These are phyloP conservation scores for Irpex lacteus DNA, from an alignment of 1,284 basidiomycete genomes.

Conservation along the genomic window DNA sequence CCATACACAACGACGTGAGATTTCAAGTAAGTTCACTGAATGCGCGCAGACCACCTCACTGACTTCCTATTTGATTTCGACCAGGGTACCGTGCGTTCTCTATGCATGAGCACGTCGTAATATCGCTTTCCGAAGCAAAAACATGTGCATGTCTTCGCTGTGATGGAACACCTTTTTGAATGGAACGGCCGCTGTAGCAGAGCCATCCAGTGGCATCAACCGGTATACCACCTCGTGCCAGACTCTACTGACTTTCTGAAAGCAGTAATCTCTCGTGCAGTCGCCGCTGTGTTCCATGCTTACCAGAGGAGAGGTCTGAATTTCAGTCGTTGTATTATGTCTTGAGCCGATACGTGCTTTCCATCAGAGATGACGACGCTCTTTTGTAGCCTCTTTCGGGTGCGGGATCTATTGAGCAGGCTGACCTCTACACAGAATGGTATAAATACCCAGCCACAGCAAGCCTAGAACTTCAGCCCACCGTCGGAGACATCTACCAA, in stretches of 20 bases:
- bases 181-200: not conserved
- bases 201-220: not conserved
- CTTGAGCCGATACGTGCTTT: not conserved
- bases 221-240: not conserved
- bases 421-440: not conserved
- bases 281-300: not conserved
- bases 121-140: not conserved
- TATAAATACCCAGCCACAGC: slow-evolving; percentile 5
- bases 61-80: not conserved
- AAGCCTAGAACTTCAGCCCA: not conserved
- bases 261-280: not conserved
- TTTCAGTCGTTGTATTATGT: not conserved
- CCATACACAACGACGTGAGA: not conserved
- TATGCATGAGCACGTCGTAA: not conserved
- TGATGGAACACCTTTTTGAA: not conserved
- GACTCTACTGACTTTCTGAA: not conserved
- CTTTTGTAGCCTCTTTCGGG: not conserved
- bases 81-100: not conserved
- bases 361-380: not conserved
- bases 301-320: not conserved
- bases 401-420: not conserved
- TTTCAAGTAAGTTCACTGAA: not conserved
- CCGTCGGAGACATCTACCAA: not conserved
- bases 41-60: not conserved
- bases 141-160: not conserved